Base-by-base conservation (phyloP, 2,329 filamentous ascomycete species). In the Zymoseptoria ardabiliae region DNA sequence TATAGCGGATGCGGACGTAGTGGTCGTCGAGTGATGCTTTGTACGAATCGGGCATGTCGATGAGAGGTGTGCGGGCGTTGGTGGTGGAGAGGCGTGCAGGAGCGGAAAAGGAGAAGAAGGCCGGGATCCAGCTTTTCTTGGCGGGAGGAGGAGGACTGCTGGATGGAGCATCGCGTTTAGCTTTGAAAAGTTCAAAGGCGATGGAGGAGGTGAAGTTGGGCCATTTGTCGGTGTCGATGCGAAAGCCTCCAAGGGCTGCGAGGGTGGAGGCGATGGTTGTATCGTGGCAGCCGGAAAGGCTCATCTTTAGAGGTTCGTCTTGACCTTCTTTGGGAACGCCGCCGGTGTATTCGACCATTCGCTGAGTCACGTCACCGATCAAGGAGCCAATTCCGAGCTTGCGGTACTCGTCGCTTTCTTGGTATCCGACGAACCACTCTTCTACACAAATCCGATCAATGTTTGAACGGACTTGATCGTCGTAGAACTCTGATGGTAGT, bases 171-270 rank as follows among this genome's bases (percentile, higher is more conserved):
- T 71, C 58, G 20, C 68, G 56, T 54, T 67, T 72, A 65, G 83
- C 81, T 49, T 82, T 85, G 78, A 97, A 97, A 62, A 97, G 81
- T 75, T 99, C 94, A 57, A 99, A 79, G 30, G 94, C 92, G 64
- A 99, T 82, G 68, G 95, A 91, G 67, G 89, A 93, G 0, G 93
- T 97, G 70, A 93, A 99, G 0, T 91, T 92, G 0, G 94, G 94
- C 94, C 94, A 99, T 41, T 82, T 81, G 61, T 80, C 75, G 53
- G 82, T 83, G 20, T 78, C 77, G n/a, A 66, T 58, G 50, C 89
- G 79, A 71, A 90, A 94, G 2, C 89, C 88, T 2, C 93, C 94
- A 6, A 97, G 75, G 65, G 89, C 90, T 17, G 87, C 78, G 25
- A 99, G 77, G 1, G 91, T 79, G 1, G 83, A 89, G 2, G 90